phyloP scores from a whole-genome alignment of 2,329 filamentous ascomycete species.

The Colletotrichum sp. region DNA sequence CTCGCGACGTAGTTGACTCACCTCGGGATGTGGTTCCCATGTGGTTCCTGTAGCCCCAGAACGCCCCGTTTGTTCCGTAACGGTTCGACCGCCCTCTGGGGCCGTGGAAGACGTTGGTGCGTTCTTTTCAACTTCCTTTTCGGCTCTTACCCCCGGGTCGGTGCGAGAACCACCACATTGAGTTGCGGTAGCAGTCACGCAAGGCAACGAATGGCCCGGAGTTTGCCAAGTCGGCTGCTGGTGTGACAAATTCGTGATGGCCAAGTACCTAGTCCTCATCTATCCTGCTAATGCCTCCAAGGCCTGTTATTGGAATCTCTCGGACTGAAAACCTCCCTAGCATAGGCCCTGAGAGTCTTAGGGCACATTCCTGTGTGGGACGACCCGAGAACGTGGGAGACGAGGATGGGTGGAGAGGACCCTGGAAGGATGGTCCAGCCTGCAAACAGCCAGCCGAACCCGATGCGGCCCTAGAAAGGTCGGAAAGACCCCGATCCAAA shows the following conservation, averaged over 20 bases:
- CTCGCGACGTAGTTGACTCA: not conserved
- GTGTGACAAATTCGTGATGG: not conserved
- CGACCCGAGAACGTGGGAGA: not conserved
- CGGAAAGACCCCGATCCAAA: not conserved
- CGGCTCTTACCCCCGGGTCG: not conserved
- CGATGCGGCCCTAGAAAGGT: not conserved
- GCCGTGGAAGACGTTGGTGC: not conserved
- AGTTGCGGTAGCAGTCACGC: not conserved
- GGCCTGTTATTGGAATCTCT: not conserved
- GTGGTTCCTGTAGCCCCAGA: not conserved
- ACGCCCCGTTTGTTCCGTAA: not conserved
- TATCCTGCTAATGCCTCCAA: not conserved
- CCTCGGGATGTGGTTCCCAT: not conserved
- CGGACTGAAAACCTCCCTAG: not conserved
- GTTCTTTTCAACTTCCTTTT: not conserved
- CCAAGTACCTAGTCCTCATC: not conserved
- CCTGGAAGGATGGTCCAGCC: not conserved
- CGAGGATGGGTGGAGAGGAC: not conserved
- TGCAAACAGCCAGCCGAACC: not conserved
- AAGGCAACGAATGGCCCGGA: not conserved
- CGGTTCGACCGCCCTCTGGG: not conserved
- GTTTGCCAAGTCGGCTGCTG: not conserved
- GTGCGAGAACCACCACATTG: not conserved
- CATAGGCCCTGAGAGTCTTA: not conserved
- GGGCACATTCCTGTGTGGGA: not conserved